Evolutionary conservation across 768 basidiomycete genomes (phyloP), one percentile per base, ranked within the genome.

Genomic region (Leccinum ochraceum): DNA sequence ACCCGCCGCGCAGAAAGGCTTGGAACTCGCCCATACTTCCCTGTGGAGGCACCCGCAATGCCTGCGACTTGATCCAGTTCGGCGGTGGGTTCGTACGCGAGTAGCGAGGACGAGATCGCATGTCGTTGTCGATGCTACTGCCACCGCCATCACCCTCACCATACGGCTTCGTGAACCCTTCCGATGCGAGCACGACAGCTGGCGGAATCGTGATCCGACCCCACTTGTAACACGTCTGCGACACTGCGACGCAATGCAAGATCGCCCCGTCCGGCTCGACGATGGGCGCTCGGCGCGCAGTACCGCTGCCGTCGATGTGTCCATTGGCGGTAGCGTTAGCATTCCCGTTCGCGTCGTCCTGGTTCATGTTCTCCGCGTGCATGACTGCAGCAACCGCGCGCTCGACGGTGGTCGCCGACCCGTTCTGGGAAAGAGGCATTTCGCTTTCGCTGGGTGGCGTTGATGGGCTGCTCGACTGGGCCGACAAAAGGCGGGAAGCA

Each of bases 201-300:
- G 90, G 90, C 2, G 90, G 90, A 57, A 90, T 80, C 20, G 88
- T 91, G 61, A 92, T 86, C 1, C 89, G 81, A 0, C 85, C 86
- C 24, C 80, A 68, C 70, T 92, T 92, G 80, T 85, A 90, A 68
- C 87, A 89, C 24, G 83, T 59, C 56, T 83, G 84, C 28, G 85
- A 85, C 58, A 92, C 74, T 53, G 81, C 78, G 61, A 91, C 69
- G 60, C 88, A 88, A 70, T 92, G 83, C 6, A 89, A 70, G 34
- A 75, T 75, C 2, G 81, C 81, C 48, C 85, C 87, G 62, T 88
- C 87, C 0, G 70, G 59, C 51, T 74, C 74, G 4, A 64, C 39
- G 5, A 71, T 56, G 0, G 64, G 70, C 5, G 56, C 26, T 13
- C 60, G 58, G 42, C 48, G 30, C 0, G 37, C 11, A 17, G 37